Evolutionary conservation across 768 basidiomycete species (phyloP).

Genomic region (Kwoniella sp.): DNA sequence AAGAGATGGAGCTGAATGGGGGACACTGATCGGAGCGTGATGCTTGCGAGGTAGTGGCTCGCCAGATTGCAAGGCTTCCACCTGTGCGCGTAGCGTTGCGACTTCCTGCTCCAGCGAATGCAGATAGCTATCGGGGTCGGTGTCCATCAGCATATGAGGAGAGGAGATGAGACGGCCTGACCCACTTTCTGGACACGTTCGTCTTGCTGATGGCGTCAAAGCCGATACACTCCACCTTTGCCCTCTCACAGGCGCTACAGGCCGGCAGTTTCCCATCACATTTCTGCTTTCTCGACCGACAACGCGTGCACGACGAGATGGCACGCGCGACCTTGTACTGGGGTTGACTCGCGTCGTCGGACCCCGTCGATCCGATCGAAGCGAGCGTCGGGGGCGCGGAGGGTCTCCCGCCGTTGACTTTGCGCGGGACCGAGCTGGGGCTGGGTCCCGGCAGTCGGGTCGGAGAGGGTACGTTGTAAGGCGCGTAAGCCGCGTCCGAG

Average conservation of each 20-base stretch:
- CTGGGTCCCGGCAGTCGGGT: background rate
- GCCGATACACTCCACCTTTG: conserved; percentile 51
- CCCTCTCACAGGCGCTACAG: conserved; percentile 48
- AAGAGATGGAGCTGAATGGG: conserved; percentile 16
- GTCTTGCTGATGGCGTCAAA: conserved; percentile 51
- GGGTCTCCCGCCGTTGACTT: background rate
- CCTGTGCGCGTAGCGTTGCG: conserved; percentile 42
- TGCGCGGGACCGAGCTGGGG: background rate
- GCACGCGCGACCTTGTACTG: conserved; percentile 49
- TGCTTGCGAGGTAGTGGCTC: no score
- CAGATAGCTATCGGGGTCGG: conserved; percentile 38
- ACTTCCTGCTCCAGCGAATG: conserved; percentile 51
- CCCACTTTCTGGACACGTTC: conserved; percentile 50
- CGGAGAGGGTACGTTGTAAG: conserved; percentile 11
- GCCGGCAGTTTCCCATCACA: conserved; percentile 52
- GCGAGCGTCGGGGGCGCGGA: background rate
- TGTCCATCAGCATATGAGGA: conserved; percentile 1
- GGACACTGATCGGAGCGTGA: conserved; percentile 6
- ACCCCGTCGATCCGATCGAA: background rate
- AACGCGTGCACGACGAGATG: conserved; percentile 50
- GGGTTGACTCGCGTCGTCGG: conserved; percentile 6
- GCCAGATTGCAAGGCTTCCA: conserved; percentile 26
- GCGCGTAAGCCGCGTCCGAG: conserved; percentile 13
- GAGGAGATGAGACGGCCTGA: background rate
- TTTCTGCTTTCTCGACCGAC: conserved; percentile 48